Evolutionary conservation across 495 filamentous ascomycete genomes (phyloP), one percentile per base, ranked within the genome.

Genomic region (Aspergillus nanangensis): DNA sequence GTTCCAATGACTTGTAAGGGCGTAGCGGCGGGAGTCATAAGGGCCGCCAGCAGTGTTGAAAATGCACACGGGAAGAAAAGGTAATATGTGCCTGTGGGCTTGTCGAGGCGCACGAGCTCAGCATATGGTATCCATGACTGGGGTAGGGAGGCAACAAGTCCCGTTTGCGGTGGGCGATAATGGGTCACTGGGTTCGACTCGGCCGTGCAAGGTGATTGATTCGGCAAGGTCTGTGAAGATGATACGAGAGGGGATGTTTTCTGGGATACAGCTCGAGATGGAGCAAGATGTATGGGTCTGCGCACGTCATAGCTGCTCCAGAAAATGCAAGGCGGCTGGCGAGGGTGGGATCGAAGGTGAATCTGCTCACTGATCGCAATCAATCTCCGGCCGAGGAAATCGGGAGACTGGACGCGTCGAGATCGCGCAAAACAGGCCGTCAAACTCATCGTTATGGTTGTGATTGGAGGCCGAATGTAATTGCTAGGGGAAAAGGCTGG

Each of bases 41-140:
- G 59, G 2, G 65, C 66, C 11, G 69, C 70, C 27, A 74, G 60
- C 14, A 90, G 78, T 0, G 92, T 95, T 25, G 88, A 94, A 70
- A 92, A 98, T 27, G 94, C 74, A 57, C 92, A 96, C 13, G 93
- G 93, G 58, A 96, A 89, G 76, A 85, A 96, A 22, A 98, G 85
- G 65, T 97, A 97, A 68, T 93, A 91, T 34, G 92, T 88, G 53
- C 93, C 93, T 0, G 88, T 82, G 18, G 93, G 93, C 67, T 97
- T 97, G 68, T 98, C 91, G 52, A 97, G 79, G 13, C 93, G 84
- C 52, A 89, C 74, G 15, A 98, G 78, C 57, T 98, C 93, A n/a
- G 86, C 93, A 57, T 96, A 96, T 2, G 93, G 93, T 43, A 96
- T 76, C 77, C 85, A 84, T 45, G 86, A 78, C 13, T 58, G 41